Percentiles rank a stretch among this genome's conserved stretches.
Conservation (phyloP, 1,284 basidiomycete genomes). For the Puccinia triticina region DNA sequence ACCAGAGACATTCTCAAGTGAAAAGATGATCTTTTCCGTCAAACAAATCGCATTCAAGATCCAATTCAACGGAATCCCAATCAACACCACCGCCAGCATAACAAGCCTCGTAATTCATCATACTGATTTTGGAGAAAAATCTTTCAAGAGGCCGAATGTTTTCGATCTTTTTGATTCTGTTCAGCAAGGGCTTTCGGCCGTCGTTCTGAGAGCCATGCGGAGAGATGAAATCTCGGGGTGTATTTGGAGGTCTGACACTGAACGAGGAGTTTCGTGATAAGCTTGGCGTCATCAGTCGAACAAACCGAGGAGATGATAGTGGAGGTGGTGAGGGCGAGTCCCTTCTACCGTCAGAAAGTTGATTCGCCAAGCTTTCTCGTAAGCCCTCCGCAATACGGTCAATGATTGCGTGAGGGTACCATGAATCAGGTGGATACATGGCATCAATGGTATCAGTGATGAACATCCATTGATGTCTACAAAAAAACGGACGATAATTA, state of each 20-base stretch:
- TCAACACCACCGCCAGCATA: constrained; percentile 75
- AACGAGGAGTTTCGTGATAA: constrained; percentile 20
- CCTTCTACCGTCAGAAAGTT: constrained; percentile 52
- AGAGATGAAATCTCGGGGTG: not conserved
- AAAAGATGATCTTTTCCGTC: constrained; percentile 62
- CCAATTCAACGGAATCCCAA: constrained; percentile 80
- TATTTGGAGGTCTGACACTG: constrained; percentile 20
- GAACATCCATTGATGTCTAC: constrained; percentile 97
- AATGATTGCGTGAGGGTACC: constrained; percentile 81
- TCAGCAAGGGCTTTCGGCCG: constrained; percentile 74
- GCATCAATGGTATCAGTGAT: constrained; percentile 97
- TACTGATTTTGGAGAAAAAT: constrained; percentile 86
- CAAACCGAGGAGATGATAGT: constrained; percentile 34
- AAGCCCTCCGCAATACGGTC: constrained; percentile 82
- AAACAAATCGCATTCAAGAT: constrained; percentile 82
- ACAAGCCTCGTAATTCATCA: constrained; percentile 83
- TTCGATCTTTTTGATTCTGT: constrained; percentile 70
- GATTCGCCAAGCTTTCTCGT: constrained; percentile 68
- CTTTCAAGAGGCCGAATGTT: constrained; percentile 78
- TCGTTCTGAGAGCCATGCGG: constrained; percentile 17
- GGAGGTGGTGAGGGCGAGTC: constrained; percentile 15
- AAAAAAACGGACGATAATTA: not conserved
- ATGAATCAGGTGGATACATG: constrained; percentile 80
- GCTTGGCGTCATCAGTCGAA: constrained; percentile 34
- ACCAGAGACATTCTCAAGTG: not conserved